These are phyloP conservation scores for Dendrobium catenatum DNA, from an alignment of 106 monocot species.

Conservation along the genomic window DNA sequence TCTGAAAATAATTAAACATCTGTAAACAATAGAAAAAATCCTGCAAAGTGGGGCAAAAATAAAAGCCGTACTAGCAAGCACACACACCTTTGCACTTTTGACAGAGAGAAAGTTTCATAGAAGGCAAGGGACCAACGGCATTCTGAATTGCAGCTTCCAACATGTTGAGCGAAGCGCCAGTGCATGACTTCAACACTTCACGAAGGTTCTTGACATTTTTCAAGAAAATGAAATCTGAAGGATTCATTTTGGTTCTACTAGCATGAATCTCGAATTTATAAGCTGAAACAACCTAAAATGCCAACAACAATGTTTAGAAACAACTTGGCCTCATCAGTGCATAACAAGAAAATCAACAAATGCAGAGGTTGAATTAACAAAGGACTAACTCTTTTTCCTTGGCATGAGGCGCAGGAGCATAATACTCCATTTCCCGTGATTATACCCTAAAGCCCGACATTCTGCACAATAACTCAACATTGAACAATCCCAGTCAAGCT, in stretches of 20 bases:
- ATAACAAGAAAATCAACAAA: not conserved
- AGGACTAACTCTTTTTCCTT: slow-evolving; percentile 50
- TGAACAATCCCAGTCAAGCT: not conserved
- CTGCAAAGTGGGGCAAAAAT: not conserved
- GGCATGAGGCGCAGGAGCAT: slow-evolving; percentile 74
- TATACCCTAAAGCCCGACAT: slow-evolving; percentile 51
- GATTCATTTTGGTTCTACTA: slow-evolving; percentile 86
- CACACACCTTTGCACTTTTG: slow-evolving; percentile 39
- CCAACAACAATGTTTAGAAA: not conserved
- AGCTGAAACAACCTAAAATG: slow-evolving; percentile 63
- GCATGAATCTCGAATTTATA: slow-evolving; percentile 82
- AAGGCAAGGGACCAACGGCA: slow-evolving; percentile 34
- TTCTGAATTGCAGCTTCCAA: slow-evolving; percentile 61
- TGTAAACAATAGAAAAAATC: slow-evolving; percentile 11
- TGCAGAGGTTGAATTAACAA: not conserved
- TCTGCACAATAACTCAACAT: slow-evolving; percentile 18
- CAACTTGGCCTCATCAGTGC: slow-evolving; percentile 9
- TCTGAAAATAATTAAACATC: slow-evolving; percentile 18
- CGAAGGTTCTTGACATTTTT: slow-evolving; percentile 75
- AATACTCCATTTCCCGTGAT: slow-evolving; percentile 60
- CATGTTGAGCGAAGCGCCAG: slow-evolving; percentile 49
- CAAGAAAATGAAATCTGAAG: slow-evolving; percentile 73
- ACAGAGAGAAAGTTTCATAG: slow-evolving; percentile 23
- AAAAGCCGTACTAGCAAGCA: not conserved
- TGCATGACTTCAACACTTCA: slow-evolving; percentile 69